These are phyloP conservation scores for Polytrichum formosum DNA, from an alignment of 225 moss, liverwort and hornwort genomes.

Conservation along the genomic window DNA sequence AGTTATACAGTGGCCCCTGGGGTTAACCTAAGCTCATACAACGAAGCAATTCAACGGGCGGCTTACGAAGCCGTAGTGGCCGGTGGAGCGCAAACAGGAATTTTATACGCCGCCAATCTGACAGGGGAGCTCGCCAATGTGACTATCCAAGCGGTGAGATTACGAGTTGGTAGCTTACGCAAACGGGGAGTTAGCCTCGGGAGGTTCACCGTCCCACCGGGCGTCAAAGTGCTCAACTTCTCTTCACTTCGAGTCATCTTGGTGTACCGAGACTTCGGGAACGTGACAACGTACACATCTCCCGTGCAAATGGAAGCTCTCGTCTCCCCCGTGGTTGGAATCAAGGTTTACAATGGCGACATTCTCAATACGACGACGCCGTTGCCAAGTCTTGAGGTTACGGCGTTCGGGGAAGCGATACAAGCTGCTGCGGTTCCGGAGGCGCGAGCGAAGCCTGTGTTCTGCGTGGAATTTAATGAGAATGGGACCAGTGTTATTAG, in stretches of 20 bases:
- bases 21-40: constrained; percentile 23
- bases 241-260: constrained; percentile 57
- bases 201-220: constrained; percentile 43
- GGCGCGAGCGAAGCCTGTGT: constrained; percentile 24
- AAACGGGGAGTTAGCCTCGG: constrained; percentile 48
- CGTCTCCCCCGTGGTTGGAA: constrained; percentile 61
- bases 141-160: constrained; percentile 55
- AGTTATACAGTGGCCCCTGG: constrained; percentile 5
- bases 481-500: constrained; percentile 12
- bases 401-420: constrained; percentile 24
- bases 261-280: constrained; percentile 70
- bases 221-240: constrained; percentile 32
- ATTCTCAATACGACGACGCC: constrained; percentile 22
- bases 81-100: constrained; percentile 33
- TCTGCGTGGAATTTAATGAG: constrained; percentile 45
- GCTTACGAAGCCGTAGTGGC: constrained; percentile 42
- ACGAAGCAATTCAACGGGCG: constrained; percentile 47
- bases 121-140: constrained; percentile 36
- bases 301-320: constrained; percentile 36
- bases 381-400: constrained; percentile 34
- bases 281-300: constrained; percentile 37
- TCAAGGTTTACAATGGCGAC: constrained; percentile 58
- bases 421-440: constrained; percentile 28
- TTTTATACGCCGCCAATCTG: constrained; percentile 20
- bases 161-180: constrained; percentile 67